Evolutionary conservation across 768 basidiomycete genomes (phyloP).

Genomic region (Butyriboletus loyo): DNA sequence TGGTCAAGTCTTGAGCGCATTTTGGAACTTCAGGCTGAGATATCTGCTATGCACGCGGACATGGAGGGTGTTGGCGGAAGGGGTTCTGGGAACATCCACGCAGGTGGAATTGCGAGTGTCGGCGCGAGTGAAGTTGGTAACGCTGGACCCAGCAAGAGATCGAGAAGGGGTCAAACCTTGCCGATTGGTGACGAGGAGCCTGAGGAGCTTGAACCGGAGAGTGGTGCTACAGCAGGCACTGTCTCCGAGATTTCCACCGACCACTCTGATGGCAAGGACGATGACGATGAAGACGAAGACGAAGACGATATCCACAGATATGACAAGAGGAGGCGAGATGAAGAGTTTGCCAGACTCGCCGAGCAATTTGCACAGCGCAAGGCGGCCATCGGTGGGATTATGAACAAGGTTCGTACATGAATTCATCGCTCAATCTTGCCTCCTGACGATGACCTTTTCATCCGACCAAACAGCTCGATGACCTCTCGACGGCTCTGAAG

Average conservation of each 20-base stretch:
- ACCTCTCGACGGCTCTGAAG: slow-evolving; percentile 35
- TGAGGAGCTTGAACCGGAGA: slow-evolving; percentile 16
- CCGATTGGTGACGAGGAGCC: slow-evolving; percentile 29
- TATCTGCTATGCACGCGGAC: slow-evolving; percentile 68
- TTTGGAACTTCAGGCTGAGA: slow-evolving; percentile 68
- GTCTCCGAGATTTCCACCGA: slow-evolving; percentile 25
- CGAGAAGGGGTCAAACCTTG: slow-evolving; percentile 35
- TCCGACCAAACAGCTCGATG: slow-evolving; percentile 23
- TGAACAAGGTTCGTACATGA: slow-evolving; percentile 55
- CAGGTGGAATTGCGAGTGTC: neutral
- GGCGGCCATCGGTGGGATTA: slow-evolving; percentile 65
- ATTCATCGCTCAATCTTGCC: neutral
- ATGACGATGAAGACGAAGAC: slow-evolving; percentile 35
- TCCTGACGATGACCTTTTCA: neutral
- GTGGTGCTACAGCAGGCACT: slow-evolving; percentile 8
- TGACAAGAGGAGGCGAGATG: slow-evolving; percentile 53
- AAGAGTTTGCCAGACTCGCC: slow-evolving; percentile 65
- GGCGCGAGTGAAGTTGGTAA: slow-evolving; percentile 14
- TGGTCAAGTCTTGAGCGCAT: slow-evolving; percentile 70
- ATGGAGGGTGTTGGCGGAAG: slow-evolving; percentile 58
- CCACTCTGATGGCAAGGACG: slow-evolving; percentile 35
- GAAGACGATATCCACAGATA: slow-evolving; percentile 52
- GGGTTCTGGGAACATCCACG: slow-evolving; percentile 2
- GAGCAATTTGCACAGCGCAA: slow-evolving; percentile 69
- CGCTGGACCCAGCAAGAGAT: slow-evolving; percentile 17